Evolutionary conservation across 2,329 filamentous ascomycete genomes (phyloP).

Genomic region (Clonostachys byssicola): DNA sequence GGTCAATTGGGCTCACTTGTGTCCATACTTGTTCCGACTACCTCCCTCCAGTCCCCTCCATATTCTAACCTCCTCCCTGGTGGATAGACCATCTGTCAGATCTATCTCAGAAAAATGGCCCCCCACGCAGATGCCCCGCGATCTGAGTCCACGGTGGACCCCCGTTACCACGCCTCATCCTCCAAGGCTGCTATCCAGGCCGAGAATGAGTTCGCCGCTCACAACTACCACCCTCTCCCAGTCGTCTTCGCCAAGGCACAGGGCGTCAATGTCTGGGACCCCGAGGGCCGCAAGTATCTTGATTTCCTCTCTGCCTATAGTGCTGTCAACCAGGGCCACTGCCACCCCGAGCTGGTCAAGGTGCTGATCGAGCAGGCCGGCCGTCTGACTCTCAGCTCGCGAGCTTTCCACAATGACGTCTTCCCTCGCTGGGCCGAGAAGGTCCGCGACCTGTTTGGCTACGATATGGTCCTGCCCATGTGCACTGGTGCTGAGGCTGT

Average conservation of each 20-base stretch:
- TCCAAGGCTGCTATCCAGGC: slow-evolving; percentile 74
- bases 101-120: slow-evolving; percentile 38
- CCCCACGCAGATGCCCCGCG: slow-evolving; percentile 44
- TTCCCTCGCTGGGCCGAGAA: slow-evolving; percentile 95
- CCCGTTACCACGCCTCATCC: slow-evolving; percentile 69
- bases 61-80: neutral
- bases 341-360: slow-evolving; percentile 92
- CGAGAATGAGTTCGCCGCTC: slow-evolving; percentile 83
- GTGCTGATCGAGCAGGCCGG: slow-evolving; percentile 85
- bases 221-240: slow-evolving; percentile 98
- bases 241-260: slow-evolving; percentile 86
- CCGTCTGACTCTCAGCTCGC: slow-evolving; percentile 84
- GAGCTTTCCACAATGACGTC: slow-evolving; percentile 97
- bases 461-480: slow-evolving; percentile 98
- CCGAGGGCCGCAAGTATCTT: slow-evolving; percentile 90
- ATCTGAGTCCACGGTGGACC: slow-evolving; percentile 18
- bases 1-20: no score
- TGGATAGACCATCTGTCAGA: neutral
- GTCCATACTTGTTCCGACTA: no score
- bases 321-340: slow-evolving; percentile 97
- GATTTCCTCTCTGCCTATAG: slow-evolving; percentile 98
- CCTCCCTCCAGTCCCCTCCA: neutral
- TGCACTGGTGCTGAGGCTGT: slow-evolving; percentile 96
- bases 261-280: slow-evolving; percentile 92
- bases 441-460: slow-evolving; percentile 83